A percentile compares a stretch with the other conserved stretches of the same genome.
These are phyloP conservation scores for Myotisia sp. DNA, from an alignment of 2,329 filamentous ascomycete genomes.

Conservation along the genomic window DNA sequence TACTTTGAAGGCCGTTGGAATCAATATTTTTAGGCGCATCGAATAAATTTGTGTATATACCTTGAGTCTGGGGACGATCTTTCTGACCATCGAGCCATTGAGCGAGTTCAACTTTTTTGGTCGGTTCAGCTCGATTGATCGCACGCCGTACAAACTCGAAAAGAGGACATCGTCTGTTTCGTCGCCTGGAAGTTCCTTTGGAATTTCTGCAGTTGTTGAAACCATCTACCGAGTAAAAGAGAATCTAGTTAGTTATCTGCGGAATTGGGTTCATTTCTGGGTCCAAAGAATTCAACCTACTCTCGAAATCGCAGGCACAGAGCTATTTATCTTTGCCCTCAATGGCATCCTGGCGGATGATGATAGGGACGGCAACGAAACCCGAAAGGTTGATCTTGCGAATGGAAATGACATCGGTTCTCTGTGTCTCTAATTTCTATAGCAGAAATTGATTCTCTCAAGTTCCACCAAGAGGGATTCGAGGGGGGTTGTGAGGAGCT, in stretches of 20 bases:
- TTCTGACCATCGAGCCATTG: conserved; percentile 85
- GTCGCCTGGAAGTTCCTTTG: conserved; percentile 50
- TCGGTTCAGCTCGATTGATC: conserved; percentile 86
- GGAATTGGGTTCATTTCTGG: too few relatives aligned
- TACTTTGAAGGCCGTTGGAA: conserved; percentile 4
- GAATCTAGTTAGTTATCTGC: too few relatives aligned
- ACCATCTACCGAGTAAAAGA: neutral
- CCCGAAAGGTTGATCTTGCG: conserved; percentile 26
- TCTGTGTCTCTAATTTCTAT: too few relatives aligned
- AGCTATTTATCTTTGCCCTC: conserved; percentile 56
- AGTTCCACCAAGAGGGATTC: conserved; percentile 1
- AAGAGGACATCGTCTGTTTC: conserved; percentile 86
- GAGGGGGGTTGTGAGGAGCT: neutral
- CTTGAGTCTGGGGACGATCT: conserved; percentile 75
- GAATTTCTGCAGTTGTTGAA: conserved; percentile 19
- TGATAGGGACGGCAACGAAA: conserved; percentile 30
- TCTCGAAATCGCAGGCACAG: conserved; percentile 37
- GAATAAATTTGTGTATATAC: conserved; percentile 18
- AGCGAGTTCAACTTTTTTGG: conserved; percentile 85
- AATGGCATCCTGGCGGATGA: conserved; percentile 54
- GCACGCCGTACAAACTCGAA: conserved; percentile 72
- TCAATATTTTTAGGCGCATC: neutral
- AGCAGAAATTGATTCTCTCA: neutral
- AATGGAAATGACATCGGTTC: conserved; percentile 31
- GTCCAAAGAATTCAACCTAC: too few relatives aligned